Evolutionary conservation across 345 rosid genomes (phyloP), one percentile per base, ranked within the genome.

Genomic region (Conringia planisiliqua): DNA sequence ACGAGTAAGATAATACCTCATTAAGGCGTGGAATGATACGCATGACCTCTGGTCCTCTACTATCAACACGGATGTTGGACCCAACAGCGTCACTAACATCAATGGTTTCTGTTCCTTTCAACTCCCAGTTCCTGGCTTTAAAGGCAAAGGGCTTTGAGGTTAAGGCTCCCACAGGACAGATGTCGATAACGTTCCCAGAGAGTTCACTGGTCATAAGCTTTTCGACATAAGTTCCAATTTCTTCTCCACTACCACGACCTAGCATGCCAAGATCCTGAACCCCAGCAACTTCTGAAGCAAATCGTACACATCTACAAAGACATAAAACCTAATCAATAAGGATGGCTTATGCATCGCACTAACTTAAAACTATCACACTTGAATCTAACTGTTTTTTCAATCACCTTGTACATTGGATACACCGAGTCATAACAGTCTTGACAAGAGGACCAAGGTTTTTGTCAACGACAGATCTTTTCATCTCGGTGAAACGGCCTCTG

Each of bases 211-310:
- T 89, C 99, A 95, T 95, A 74, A 95, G 98, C 77, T 86, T 95
- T 75, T 95, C 99, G 59, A 95, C 99, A 40, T 95, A 95, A 70
- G 99, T 95, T 63, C 99, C 99, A 66, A 95, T 95, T 83, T 95
- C 99, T 83, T 95, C 99, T 80, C 99, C 98, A 71, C 98, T 95
- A 43, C 99, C 99, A 78, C 99, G 99, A 29, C 99, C 99, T 75
- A 95, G 78, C 71, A 95, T 88, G 61, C 99, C 99, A 85, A 95
- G 99, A 85, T 95, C 99, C 82, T 95, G 83, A 76, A 87, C 91
- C 24, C 99, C 99, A 77, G 99, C 99, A 86, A 95, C 77, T 83
- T 95, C 99, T 2, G 96, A 83, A 57, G 99, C 98, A 86, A 95
- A 95, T 76, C 99, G 89, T 32, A 95, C 98, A 79, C 99, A 95